phyloP scores from a whole-genome alignment of 805 yeast genomes.

The Soucietia sequanensis region DNA sequence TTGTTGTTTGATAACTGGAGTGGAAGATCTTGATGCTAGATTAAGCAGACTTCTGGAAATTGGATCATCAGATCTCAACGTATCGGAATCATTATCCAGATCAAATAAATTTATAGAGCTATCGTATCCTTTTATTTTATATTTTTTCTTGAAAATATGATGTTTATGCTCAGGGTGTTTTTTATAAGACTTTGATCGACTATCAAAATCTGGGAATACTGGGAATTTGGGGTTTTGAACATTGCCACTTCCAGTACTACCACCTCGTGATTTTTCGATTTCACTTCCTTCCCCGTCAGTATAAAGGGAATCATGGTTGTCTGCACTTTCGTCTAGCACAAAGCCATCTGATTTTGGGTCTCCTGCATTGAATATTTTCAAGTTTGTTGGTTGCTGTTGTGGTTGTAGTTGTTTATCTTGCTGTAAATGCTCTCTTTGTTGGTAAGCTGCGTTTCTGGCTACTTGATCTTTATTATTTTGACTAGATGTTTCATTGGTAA shows the following conservation, averaged over 20 bases:
- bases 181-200: constrained; percentile 8
- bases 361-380: not conserved
- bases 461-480: not conserved
- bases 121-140: constrained; percentile 13
- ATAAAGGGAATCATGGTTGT: too few species aligned
- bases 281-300: too few species aligned
- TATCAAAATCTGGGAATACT: constrained; percentile 29
- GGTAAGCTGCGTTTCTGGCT: not conserved
- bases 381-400: too few species aligned
- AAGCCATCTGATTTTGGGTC: not conserved
- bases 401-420: too few species aligned
- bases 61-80: constrained; percentile 1
- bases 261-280: too few species aligned
- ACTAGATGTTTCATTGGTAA: not conserved
- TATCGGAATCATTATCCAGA: constrained; percentile 8
- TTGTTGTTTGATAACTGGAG: constrained; percentile 17
- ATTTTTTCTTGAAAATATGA: constrained; percentile 18
- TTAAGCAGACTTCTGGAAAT: not conserved
- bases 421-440: too few species aligned
- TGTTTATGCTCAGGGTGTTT: constrained; percentile 8
- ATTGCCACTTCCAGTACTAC: too few species aligned
- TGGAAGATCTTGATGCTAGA: constrained; percentile 8
- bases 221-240: constrained; percentile 20
- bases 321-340: not conserved
- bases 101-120: constrained; percentile 9